These are phyloP conservation scores for Podospora bellae-mahoneyi DNA, from an alignment of 495 filamentous ascomycete genomes.

Conservation along the genomic window DNA sequence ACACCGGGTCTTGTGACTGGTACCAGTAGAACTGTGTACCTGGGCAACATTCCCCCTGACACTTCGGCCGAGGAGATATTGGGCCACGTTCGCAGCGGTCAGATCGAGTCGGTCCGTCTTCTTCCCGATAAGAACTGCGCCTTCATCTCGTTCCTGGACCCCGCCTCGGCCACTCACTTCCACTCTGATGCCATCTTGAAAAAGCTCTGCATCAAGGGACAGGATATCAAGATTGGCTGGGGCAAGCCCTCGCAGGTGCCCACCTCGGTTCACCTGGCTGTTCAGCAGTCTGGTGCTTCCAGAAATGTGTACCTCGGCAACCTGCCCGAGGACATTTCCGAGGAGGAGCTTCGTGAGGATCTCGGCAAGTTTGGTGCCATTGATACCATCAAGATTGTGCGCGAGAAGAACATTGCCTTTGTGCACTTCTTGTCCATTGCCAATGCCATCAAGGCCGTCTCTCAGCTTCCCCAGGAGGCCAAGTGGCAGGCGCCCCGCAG, in stretches of 20 bases:
- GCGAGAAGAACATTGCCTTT: slow-evolving; percentile 97
- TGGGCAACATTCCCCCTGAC: slow-evolving; percentile 96
- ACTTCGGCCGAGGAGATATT: slow-evolving; percentile 98
- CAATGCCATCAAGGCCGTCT: slow-evolving; percentile 98
- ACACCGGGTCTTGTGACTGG: slow-evolving; percentile 77
- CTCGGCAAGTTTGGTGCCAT: slow-evolving; percentile 94
- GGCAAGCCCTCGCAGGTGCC: slow-evolving; percentile 98
- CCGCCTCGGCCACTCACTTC: slow-evolving; percentile 95
- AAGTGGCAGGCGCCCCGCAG: slow-evolving; percentile 95
- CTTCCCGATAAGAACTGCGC: slow-evolving; percentile 99
- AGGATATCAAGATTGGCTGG: slow-evolving; percentile 99
- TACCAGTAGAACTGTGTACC: slow-evolving; percentile 92
- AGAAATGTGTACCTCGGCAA: slow-evolving; percentile 97
- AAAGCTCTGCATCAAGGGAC: slow-evolving; percentile 94
- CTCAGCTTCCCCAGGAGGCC: slow-evolving; percentile 89
- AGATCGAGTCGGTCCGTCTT: slow-evolving; percentile 95
- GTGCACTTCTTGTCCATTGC: slow-evolving; percentile 96
- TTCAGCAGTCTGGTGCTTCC: slow-evolving; percentile 97
- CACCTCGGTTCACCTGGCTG: slow-evolving; percentile 90
- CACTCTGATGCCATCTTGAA: slow-evolving; percentile 99
- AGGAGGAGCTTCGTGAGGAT: slow-evolving; percentile 92
- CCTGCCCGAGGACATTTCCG: slow-evolving; percentile 79
- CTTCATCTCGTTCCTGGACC: slow-evolving; percentile 97
- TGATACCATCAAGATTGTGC: slow-evolving; percentile 95
- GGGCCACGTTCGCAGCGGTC: slow-evolving; percentile 92